phyloP scores from a whole-genome alignment of 768 basidiomycete species.

The Boletus reticuloceps region DNA sequence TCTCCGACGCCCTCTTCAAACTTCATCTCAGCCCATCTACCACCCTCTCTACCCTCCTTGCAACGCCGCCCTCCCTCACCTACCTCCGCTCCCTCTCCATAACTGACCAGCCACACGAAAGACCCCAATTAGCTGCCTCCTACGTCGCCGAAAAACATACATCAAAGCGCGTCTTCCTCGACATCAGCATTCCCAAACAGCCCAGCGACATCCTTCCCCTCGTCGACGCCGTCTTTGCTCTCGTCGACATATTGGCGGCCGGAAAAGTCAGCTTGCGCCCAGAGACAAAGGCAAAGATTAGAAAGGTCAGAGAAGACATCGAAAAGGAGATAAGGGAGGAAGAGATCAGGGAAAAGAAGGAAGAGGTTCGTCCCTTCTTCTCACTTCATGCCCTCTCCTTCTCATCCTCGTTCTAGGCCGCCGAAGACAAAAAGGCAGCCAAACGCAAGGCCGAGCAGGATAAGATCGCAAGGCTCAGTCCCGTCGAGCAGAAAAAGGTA shows the following conservation, averaged over 20 bases:
- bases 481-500: constrained; percentile 83
- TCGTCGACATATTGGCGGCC: constrained; percentile 63
- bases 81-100: constrained; percentile 88
- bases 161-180: constrained; percentile 75
- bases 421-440: constrained; percentile 67
- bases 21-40: constrained; percentile 34
- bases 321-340: constrained; percentile 70
- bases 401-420: constrained; percentile 35
- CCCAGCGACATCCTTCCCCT: constrained; percentile 51
- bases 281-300: constrained; percentile 79
- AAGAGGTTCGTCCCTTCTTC: constrained; percentile 48
- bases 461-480: constrained; percentile 65
- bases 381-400: background rate
- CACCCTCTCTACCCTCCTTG: constrained; percentile 55
- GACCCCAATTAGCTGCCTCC: constrained; percentile 54
- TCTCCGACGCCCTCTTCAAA: constrained; percentile 78
- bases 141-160: constrained; percentile 40
- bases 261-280: constrained; percentile 61
- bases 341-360: constrained; percentile 60
- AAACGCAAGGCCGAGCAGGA: constrained; percentile 77
- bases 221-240: constrained; percentile 65
- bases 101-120: constrained; percentile 80
- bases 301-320: constrained; percentile 68
- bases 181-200: constrained; percentile 50
- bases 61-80: constrained; percentile 60